phyloP scores from a whole-genome alignment of 345 rosid genomes.

The Citrus glauca region DNA sequence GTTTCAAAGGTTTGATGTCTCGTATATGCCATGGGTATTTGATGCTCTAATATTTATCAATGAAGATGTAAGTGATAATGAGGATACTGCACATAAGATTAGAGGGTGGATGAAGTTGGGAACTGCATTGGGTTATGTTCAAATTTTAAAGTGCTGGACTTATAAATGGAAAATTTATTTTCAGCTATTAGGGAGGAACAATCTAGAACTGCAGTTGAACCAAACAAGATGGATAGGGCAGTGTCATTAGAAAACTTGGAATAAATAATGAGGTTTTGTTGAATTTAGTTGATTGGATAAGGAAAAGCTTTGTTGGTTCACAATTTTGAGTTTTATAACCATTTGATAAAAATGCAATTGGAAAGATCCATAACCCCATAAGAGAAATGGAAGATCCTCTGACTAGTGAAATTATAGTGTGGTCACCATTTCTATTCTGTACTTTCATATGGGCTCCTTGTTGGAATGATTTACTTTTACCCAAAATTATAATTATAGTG shows the following conservation, averaged over 20 bases:
- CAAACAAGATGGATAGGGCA: not conserved
- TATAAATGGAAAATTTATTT: not conserved
- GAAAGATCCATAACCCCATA: not conserved
- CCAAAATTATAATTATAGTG: no score
- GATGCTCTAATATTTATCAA: not conserved
- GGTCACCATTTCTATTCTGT: not conserved
- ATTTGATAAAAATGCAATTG: not conserved
- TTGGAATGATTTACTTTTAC: not conserved
- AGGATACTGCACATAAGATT: not conserved
- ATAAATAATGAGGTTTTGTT: not conserved
- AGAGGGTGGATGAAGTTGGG: not conserved
- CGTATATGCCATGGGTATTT: not conserved
- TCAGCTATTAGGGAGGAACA: not conserved
- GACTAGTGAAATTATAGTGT: not conserved
- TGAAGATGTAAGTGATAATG: not conserved
- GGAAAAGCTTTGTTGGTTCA: not conserved
- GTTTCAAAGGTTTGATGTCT: not conserved
- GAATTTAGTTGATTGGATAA: not conserved
- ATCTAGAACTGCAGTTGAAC: not conserved
- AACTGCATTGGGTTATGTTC: not conserved
- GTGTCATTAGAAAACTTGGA: not conserved
- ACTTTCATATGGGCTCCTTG: not conserved
- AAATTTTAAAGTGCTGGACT: not conserved
- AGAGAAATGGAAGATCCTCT: not conserved
- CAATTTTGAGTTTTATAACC: not conserved